A percentile compares a stretch with the other conserved stretches of the same genome.
phyloP scores from a whole-genome alignment of 2,329 filamentous ascomycete species.

The Venturiaceae sp. region DNA sequence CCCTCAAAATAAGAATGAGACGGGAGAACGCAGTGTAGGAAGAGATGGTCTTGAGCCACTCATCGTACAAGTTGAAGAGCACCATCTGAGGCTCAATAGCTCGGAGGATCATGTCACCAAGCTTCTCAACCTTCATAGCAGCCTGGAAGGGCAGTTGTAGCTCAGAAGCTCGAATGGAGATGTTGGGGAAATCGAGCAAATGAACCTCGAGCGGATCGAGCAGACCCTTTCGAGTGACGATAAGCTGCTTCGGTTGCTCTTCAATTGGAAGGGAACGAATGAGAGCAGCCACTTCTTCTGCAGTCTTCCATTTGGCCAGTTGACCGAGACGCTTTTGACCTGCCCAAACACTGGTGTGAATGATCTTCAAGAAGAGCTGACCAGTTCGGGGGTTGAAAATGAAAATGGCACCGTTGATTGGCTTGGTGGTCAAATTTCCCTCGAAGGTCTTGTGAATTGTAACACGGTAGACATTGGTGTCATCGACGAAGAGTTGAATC shows the following conservation, averaged over 20 bases:
- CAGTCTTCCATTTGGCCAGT: conserved; percentile 98
- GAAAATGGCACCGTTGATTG: conserved; percentile 98
- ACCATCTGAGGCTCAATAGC: conserved; percentile 99
- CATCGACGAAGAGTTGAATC: conserved; percentile 97
- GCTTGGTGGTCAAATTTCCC: conserved; percentile 96
- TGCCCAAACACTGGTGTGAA: conserved; percentile 98
- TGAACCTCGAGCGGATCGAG: conserved; percentile 96
- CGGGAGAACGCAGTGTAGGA: conserved; percentile 98
- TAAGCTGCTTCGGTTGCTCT: conserved; percentile 97
- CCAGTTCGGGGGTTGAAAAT: conserved; percentile 99
- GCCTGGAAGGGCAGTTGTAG: conserved; percentile 97
- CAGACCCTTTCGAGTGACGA: conserved; percentile 94
- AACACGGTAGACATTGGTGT: conserved; percentile 98
- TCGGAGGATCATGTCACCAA: conserved; percentile 96
- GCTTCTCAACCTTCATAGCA: conserved; percentile 99
- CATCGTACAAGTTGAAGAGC: conserved; percentile 95
- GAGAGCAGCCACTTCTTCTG: conserved; percentile 96
- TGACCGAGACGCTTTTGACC: conserved; percentile 98
- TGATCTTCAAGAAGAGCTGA: conserved; percentile 97
- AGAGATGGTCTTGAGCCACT: conserved; percentile 97
- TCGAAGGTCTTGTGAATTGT: conserved; percentile 99
- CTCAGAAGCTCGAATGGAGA: conserved; percentile 95
- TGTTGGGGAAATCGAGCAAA: conserved; percentile 95
- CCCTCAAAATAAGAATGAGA: conserved; percentile 84
- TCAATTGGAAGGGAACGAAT: conserved; percentile 93